Base-by-base conservation (phyloP, 2,329 filamentous ascomycete genomes). In the Ophiostoma quercus region DNA sequence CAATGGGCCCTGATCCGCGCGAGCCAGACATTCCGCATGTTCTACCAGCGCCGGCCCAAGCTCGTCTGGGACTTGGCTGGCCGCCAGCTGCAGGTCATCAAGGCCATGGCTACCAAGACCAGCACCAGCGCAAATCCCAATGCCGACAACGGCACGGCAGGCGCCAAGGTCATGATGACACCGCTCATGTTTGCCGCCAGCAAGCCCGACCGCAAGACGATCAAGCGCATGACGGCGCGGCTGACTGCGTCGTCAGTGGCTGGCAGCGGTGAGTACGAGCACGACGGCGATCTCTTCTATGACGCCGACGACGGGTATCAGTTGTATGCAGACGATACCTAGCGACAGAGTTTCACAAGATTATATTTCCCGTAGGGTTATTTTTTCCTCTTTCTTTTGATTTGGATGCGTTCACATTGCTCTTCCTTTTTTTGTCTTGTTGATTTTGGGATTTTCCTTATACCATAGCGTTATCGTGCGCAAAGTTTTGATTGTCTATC, bases 1-100 rank as follows among this genome's bases (percentile, higher is more conserved):
- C 75, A 73, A 3, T 87, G 84, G 84, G 78, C 80, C 2, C 75
- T 84, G 2, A 76, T 87, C 19, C 84, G 84, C 70, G 85, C 85
- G 0, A 85, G 84, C 1, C 77, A 77, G 3, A 76, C 79, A 3
- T 86, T 84, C 74, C 80, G 80, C 60, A 57, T 77, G n/a, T 79
- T 77, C 47, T 78, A 80, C 72, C 67, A 71, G 0, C 70, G 3
- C 0, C 71, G 67, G 0, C 70, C 76, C 0, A 73, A 60, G 0
- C 82, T 86, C 68, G 74, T 79, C 0, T 87, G 84, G 83, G 76
- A 75, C 12, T 79, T 87, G 71, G 81, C 81, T 0, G 84, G 84
- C 0, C 77, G 76, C 1, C 84, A 87, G 74, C 78, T 87, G 2
- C 80, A 79, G 8, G 75, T 76, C 43, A 78, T 87, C 71, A 87